These are phyloP conservation scores for Candida verbasci DNA, from an alignment of 805 yeast genomes.

Conservation along the genomic window DNA sequence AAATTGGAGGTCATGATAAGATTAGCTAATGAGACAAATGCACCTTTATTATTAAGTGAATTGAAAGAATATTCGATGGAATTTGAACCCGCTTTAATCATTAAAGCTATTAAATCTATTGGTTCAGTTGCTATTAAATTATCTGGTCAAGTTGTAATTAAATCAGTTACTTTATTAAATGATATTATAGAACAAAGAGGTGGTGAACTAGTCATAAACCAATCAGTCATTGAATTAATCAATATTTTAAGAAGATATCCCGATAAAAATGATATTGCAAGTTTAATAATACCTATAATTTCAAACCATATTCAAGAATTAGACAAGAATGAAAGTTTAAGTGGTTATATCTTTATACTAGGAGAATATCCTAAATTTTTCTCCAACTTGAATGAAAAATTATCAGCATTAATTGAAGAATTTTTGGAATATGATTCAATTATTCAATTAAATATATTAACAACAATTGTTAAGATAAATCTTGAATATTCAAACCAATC, in stretches of 20 bases:
- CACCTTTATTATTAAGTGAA: slow-evolving; percentile 59
- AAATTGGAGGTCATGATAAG: slow-evolving; percentile 73
- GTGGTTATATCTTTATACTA: slow-evolving; percentile 63
- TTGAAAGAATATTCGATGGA: slow-evolving; percentile 80
- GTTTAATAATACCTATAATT: slow-evolving; percentile 54
- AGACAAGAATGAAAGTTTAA: slow-evolving; percentile 46
- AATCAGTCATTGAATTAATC: slow-evolving; percentile 57
- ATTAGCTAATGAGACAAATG: slow-evolving; percentile 57
- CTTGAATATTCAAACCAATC: slow-evolving; percentile 13
- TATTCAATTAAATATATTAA: slow-evolving; percentile 56
- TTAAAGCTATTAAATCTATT: slow-evolving; percentile 60
- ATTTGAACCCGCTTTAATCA: slow-evolving; percentile 74
- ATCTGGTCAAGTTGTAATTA: slow-evolving; percentile 42
- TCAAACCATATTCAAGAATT: slow-evolving; percentile 44
- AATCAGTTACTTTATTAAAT: slow-evolving; percentile 57
- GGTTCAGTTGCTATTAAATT: slow-evolving; percentile 70
- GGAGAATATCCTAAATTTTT: slow-evolving; percentile 68
- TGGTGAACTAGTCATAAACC: slow-evolving; percentile 57
- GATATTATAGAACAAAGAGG: slow-evolving; percentile 60
- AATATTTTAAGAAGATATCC: slow-evolving; percentile 67
- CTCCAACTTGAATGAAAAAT: slow-evolving; percentile 45
- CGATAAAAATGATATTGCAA: slow-evolving; percentile 41
- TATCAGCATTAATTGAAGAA: slow-evolving; percentile 43
- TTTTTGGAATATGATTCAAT: slow-evolving; percentile 57
- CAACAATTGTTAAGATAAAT: slow-evolving; percentile 58